Evolutionary conservation across 2,329 filamentous ascomycete species (phyloP).

Genomic region (Penicillium sp.): DNA sequence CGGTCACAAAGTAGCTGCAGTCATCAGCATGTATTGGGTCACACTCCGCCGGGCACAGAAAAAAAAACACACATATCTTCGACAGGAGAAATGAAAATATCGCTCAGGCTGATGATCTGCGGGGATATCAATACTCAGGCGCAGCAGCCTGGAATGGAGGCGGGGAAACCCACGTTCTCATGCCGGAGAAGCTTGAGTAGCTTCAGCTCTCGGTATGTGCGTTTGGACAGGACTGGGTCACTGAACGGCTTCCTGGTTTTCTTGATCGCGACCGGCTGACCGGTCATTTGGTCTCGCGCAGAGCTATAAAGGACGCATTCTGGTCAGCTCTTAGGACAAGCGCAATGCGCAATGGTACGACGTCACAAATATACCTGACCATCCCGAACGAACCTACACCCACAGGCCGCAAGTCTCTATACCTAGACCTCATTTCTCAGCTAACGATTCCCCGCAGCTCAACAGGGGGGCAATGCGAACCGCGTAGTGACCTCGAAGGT

Average conservation of each 20-base stretch:
- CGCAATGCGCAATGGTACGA: conserved; percentile 15
- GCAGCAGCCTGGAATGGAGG: background rate
- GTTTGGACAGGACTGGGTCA: conserved; percentile 96
- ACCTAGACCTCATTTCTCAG: conserved; percentile 55
- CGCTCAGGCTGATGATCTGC: conserved; percentile 94
- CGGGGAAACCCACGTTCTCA: conserved; percentile 74
- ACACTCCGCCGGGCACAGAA: too few relatives aligned
- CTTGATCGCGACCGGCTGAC: conserved; percentile 95
- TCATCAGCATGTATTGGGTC: background rate
- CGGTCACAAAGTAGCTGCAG: conserved; percentile 90
- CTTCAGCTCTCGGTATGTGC: conserved; percentile 96
- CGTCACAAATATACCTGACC: conserved; percentile 80
- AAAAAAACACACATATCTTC: conserved; percentile 82
- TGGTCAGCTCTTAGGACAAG: conserved; percentile 15
- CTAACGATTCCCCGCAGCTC: too few relatives aligned
- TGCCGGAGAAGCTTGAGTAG: conserved; percentile 93
- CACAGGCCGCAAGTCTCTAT: conserved; percentile 95
- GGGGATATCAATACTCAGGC: conserved; percentile 14
- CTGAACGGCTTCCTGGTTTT: conserved; percentile 99
- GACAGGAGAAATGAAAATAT: conserved; percentile 98
- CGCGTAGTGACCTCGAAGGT: conserved; percentile 99
- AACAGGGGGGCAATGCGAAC: conserved; percentile 52
- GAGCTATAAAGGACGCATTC: conserved; percentile 59
- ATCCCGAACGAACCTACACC: conserved; percentile 99
- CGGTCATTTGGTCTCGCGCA: conserved; percentile 94